A percentile compares a stretch with the other conserved stretches of the same genome.
These are phyloP conservation scores for Dryadomyces quercivorus DNA, from an alignment of 2,329 filamentous ascomycete genomes.

Conservation along the genomic window DNA sequence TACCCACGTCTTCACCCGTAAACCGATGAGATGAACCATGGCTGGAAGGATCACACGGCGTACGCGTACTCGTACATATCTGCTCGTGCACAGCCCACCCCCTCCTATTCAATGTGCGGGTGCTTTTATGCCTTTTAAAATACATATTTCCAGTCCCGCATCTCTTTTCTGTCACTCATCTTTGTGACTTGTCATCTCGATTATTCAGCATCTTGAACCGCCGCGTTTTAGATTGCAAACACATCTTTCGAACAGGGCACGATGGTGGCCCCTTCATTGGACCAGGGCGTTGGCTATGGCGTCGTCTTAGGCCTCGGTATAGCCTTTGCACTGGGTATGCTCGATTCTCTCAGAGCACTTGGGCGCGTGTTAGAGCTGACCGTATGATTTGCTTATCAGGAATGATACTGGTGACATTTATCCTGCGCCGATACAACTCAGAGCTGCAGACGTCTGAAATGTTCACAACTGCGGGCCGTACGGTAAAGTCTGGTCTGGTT, in stretches of 20 bases:
- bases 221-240: background rate
- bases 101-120: too few species aligned
- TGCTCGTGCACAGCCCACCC: too few species aligned
- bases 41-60: too few species aligned
- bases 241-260: background rate
- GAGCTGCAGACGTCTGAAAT: conserved; percentile 85
- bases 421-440: conserved; percentile 26
- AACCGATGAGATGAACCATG: too few species aligned
- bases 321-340: conserved; percentile 52
- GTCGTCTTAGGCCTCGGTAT: conserved; percentile 65
- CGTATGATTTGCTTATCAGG: conserved; percentile 11
- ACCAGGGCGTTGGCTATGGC: conserved; percentile 62
- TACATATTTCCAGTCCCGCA: too few species aligned
- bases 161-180: too few species aligned
- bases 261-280: conserved; percentile 26
- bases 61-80: too few species aligned
- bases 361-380: background rate
- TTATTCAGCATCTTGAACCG: background rate
- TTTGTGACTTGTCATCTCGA: background rate
- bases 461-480: conserved; percentile 80
- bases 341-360: background rate
- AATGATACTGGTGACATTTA: conserved; percentile 25
- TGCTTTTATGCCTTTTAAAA: too few species aligned
- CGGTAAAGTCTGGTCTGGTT: conserved; percentile 79
- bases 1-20: too few species aligned